Percentiles rank a stretch among this genome's conserved stretches.
Evolutionary conservation across 805 yeast genomes (phyloP).

Genomic region (Monosporozyma aerobia): DNA sequence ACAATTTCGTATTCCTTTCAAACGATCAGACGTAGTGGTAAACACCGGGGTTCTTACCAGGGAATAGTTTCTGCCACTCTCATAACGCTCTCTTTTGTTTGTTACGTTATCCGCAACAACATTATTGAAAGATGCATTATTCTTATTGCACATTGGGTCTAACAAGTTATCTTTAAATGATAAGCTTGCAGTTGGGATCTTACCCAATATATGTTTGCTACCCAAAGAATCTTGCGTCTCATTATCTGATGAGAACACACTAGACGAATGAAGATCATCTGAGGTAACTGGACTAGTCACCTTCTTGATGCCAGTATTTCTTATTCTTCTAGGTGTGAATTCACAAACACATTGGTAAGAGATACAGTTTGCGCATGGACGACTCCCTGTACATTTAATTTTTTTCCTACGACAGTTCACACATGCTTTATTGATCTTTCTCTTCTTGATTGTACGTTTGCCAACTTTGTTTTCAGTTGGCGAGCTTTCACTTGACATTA

Average conservation of each 20-base stretch:
- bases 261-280: not conserved
- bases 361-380: constrained; percentile 26
- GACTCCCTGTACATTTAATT: constrained; percentile 27
- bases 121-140: not conserved
- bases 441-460: not conserved
- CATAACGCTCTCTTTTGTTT: not conserved
- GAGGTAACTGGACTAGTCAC: not conserved
- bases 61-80: not conserved
- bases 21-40: not conserved
- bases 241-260: not conserved
- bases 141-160: not conserved
- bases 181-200: not conserved
- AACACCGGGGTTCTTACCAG: not conserved
- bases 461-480: not conserved
- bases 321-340: constrained; percentile 4
- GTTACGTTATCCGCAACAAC: not conserved
- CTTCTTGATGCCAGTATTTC: not conserved
- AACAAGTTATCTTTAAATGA: not conserved
- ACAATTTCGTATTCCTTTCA: not conserved
- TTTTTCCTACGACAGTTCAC: constrained; percentile 27
- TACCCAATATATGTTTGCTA: not conserved
- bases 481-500: not conserved
- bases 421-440: constrained; percentile 16
- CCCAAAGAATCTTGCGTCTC: not conserved
- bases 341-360: constrained; percentile 24